These are phyloP conservation scores for Hemisphaericaspora xylanilytica DNA, from an alignment of 1,139 yeast species.

Conservation along the genomic window DNA sequence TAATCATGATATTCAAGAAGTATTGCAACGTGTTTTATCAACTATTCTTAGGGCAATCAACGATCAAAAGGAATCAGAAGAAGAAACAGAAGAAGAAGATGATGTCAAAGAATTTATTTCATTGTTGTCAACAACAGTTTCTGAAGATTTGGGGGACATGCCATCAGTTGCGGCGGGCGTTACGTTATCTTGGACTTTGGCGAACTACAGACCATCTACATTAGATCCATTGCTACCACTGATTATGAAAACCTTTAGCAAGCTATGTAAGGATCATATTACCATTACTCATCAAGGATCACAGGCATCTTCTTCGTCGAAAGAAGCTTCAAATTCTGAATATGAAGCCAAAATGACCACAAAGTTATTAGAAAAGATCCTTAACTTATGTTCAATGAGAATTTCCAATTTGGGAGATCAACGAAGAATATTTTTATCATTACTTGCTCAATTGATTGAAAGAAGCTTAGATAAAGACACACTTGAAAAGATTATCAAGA, in stretches of 20 bases:
- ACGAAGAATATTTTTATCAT: conserved; percentile 79
- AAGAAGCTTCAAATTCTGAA: conserved; percentile 34
- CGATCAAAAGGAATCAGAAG: conserved; percentile 33
- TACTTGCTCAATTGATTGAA: conserved; percentile 87
- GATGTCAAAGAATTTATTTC: conserved; percentile 61
- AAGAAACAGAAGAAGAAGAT: conserved; percentile 54
- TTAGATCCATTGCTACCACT: conserved; percentile 73
- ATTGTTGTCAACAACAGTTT: conserved; percentile 63
- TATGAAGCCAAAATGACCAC: conserved; percentile 79
- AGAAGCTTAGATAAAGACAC: conserved; percentile 78
- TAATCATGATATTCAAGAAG: conserved; percentile 81
- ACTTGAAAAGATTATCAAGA: conserved; percentile 69
- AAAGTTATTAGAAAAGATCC: conserved; percentile 67
- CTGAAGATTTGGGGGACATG: conserved; percentile 79
- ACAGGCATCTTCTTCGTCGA: conserved; percentile 21
- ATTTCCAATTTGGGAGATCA: conserved; percentile 89
- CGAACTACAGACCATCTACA: conserved; percentile 67
- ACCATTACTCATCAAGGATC: conserved; percentile 60
- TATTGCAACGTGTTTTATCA: conserved; percentile 69
- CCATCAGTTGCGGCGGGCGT: conserved; percentile 92
- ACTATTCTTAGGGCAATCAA: conserved; percentile 65
- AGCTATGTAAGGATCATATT: conserved; percentile 85
- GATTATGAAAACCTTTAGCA: conserved; percentile 83
- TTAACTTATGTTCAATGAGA: conserved; percentile 76
- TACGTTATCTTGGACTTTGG: conserved; percentile 79